Evolutionary conservation across 2,329 filamentous ascomycete genomes (phyloP).

Genomic region (Aspergillus sp.): DNA sequence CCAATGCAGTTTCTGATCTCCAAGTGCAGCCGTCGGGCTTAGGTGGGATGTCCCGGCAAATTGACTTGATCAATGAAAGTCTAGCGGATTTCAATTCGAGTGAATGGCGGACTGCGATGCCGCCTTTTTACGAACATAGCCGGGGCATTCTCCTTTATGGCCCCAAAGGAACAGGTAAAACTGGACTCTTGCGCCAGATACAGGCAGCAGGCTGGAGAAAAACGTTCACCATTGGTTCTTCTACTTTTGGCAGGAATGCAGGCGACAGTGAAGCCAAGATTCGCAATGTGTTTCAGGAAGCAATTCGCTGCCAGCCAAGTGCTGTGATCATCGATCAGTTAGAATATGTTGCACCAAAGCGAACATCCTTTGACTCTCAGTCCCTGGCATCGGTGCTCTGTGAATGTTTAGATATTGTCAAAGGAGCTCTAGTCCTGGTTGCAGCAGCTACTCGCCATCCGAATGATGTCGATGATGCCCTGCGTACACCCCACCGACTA

Average conservation of each 20-base stretch:
- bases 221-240: constrained; percentile 47
- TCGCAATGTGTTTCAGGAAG: constrained; percentile 62
- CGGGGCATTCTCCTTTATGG: constrained; percentile 70
- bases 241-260: constrained; percentile 26
- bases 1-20: constrained; percentile 10
- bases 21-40: constrained; percentile 46
- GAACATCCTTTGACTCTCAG: constrained; percentile 41
- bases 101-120: constrained; percentile 28
- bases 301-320: constrained; percentile 62
- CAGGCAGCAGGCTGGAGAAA: constrained; percentile 63
- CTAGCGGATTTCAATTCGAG: constrained; percentile 50
- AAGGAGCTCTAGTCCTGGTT: constrained; percentile 58
- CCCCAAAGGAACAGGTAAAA: constrained; percentile 78
- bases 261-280: constrained; percentile 50
- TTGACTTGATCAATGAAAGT: constrained; percentile 60
- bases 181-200: constrained; percentile 62
- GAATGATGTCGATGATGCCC: constrained; percentile 62
- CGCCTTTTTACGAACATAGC: constrained; percentile 35
- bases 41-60: constrained; percentile 60
- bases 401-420: constrained; percentile 29
- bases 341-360: constrained; percentile 59
- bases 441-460: constrained; percentile 68
- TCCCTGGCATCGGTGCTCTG: constrained; percentile 36
- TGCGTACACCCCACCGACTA: constrained; percentile 62
- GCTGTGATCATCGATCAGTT: constrained; percentile 74